phyloP scores from a whole-genome alignment of 2,329 filamentous ascomycete genomes.

The Aureobasidium sp. region DNA sequence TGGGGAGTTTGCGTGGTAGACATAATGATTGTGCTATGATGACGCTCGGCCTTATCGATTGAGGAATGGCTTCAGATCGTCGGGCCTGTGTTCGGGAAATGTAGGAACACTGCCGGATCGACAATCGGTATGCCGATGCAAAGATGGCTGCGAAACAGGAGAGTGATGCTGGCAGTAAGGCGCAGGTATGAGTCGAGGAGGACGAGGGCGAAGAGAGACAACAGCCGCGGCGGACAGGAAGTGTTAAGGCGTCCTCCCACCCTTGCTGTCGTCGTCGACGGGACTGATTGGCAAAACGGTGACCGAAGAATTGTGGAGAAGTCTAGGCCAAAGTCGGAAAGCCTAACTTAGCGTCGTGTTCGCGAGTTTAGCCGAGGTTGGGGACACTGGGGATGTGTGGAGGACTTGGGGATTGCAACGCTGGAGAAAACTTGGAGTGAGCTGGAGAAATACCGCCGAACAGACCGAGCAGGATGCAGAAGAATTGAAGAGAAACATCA shows the following conservation, averaged over 20 bases:
- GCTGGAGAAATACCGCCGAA: slow-evolving; percentile 12
- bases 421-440: slow-evolving; percentile 12
- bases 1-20: neutral
- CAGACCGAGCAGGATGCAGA: neutral
- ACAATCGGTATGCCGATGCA: neutral
- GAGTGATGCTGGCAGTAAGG: neutral
- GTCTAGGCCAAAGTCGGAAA: slow-evolving; percentile 5
- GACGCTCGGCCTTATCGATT: neutral
- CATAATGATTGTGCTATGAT: neutral
- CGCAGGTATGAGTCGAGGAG: neutral
- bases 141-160: neutral
- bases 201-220: neutral
- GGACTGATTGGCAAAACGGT: slow-evolving; percentile 11
- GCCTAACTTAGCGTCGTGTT: neutral
- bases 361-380: slow-evolving; percentile 7
- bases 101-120: neutral
- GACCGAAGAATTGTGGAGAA: slow-evolving; percentile 11
- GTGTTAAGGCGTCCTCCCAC: slow-evolving; percentile 11
- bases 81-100: neutral
- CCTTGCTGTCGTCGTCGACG: slow-evolving; percentile 12
- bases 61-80: neutral
- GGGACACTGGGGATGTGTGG: neutral
- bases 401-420: neutral
- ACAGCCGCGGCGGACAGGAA: neutral
- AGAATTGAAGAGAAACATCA: neutral